Evolutionary conservation across 345 rosid species (phyloP).

Genomic region (Bruguiera sexangula): DNA sequence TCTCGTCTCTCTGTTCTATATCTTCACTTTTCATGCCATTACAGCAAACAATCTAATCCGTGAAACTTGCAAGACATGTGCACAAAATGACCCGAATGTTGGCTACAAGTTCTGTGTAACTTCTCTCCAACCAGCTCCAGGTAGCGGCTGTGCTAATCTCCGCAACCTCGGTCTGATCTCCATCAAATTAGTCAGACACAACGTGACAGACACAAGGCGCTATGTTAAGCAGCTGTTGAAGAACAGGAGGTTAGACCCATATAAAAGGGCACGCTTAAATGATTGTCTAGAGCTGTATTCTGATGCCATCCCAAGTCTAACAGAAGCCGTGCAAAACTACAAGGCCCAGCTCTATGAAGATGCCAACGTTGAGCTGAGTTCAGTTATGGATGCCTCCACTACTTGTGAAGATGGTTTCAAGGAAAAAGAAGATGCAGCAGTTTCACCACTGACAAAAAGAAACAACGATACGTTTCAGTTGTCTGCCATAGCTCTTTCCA

Average conservation of each 20-base stretch:
- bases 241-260: constrained; percentile 33
- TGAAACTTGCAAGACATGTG: constrained; percentile 45
- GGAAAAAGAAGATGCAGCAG: constrained; percentile 24
- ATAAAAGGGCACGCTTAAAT: constrained; percentile 24
- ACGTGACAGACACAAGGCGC: constrained; percentile 37
- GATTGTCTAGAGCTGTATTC: constrained; percentile 59
- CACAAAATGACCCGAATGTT: constrained; percentile 36
- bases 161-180: constrained; percentile 47
- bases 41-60: constrained; percentile 26
- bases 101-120: constrained; percentile 42
- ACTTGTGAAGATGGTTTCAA: constrained; percentile 66
- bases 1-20: constrained; percentile 10
- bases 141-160: constrained; percentile 29
- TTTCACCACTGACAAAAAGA: constrained; percentile 43
- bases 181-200: constrained; percentile 31
- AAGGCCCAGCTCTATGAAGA: constrained; percentile 32
- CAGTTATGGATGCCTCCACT: constrained; percentile 44
- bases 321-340: constrained; percentile 39
- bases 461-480: constrained; percentile 38
- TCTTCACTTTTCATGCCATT: constrained; percentile 3
- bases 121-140: constrained; percentile 38
- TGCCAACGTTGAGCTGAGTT: constrained; percentile 41
- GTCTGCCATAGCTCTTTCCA: constrained; percentile 52
- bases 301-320: constrained; percentile 32
- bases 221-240: constrained; percentile 30